phyloP scores from a whole-genome alignment of 768 basidiomycete species.

The Mycena vulgaris region DNA sequence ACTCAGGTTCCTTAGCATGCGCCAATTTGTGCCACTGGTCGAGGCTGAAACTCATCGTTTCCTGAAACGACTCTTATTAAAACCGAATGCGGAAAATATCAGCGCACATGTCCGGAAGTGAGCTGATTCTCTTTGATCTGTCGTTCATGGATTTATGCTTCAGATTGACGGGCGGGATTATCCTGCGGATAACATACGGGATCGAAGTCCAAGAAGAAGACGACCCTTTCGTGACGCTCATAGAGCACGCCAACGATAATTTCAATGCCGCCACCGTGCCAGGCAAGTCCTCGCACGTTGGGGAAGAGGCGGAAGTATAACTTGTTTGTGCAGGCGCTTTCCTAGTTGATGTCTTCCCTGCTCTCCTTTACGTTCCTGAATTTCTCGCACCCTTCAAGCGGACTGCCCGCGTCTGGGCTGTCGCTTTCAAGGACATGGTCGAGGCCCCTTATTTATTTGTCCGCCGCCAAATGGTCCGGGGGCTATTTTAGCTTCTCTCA shows the following conservation, averaged over 20 bases:
- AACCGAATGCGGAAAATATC: constrained; percentile 48
- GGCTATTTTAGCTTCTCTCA: background rate
- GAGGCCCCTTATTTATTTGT: constrained; percentile 62
- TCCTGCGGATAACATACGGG: constrained; percentile 69
- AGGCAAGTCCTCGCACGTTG: constrained; percentile 48
- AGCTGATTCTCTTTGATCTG: constrained; percentile 23
- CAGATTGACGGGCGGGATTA: constrained; percentile 68
- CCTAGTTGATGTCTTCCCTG: constrained; percentile 59
- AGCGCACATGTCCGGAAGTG: constrained; percentile 59
- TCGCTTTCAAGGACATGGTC: constrained; percentile 56
- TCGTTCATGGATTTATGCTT: background rate
- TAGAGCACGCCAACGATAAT: constrained; percentile 66
- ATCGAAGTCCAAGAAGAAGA: constrained; percentile 67
- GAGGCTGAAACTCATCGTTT: constrained; percentile 55
- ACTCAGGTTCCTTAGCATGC: constrained; percentile 33
- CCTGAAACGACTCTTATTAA: constrained; percentile 52
- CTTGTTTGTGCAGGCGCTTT: constrained; percentile 46
- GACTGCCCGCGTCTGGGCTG: constrained; percentile 58
- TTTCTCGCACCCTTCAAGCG: constrained; percentile 70
- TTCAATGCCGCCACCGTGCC: constrained; percentile 66
- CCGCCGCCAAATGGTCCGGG: constrained; percentile 62
- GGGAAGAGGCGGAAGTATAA: too few relatives aligned
- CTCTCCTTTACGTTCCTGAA: constrained; percentile 64
- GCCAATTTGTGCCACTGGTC: constrained; percentile 50
- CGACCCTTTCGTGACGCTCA: constrained; percentile 67